Evolutionary conservation across 2,329 filamentous ascomycete species (phyloP).

Genomic region (Aspergillus clavatus): DNA sequence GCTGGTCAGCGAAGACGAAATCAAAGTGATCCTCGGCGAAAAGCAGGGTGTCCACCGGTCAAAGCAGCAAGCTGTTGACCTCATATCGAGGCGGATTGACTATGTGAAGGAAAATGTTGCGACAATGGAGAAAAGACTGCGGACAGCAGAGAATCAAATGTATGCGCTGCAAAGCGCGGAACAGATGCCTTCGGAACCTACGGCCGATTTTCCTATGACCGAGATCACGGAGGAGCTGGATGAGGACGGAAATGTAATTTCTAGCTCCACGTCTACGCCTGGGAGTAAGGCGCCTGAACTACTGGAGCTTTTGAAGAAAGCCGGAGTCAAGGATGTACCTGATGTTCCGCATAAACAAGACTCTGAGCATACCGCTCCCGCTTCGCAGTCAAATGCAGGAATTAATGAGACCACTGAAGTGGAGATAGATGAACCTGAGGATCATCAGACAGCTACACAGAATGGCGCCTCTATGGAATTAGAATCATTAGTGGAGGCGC

Average conservation of each 20-base stretch:
- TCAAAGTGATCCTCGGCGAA: conserved; percentile 51
- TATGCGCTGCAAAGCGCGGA: conserved; percentile 57
- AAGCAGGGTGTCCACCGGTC: conserved; percentile 44
- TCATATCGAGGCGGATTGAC: conserved; percentile 73
- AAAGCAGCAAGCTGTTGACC: conserved; percentile 59
- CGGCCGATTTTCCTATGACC: conserved; percentile 66
- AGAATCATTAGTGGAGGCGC: conserved; percentile 18
- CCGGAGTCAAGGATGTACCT: conserved; percentile 57
- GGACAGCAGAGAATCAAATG: conserved; percentile 61
- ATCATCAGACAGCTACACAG: neutral
- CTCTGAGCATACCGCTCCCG: conserved; percentile 6
- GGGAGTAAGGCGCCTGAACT: conserved; percentile 64
- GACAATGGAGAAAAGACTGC: conserved; percentile 68
- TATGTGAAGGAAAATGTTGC: conserved; percentile 81
- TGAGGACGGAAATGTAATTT: conserved; percentile 80
- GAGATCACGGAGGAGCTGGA: conserved; percentile 92
- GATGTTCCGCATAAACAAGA: conserved; percentile 13
- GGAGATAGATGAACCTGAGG: neutral
- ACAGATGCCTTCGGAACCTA: conserved; percentile 59
- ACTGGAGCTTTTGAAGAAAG: conserved; percentile 68
- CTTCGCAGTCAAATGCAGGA: neutral
- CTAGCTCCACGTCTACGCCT: conserved; percentile 60
- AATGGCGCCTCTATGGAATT: conserved; percentile 3
- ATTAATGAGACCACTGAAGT: conserved; percentile 4
- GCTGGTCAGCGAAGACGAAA: conserved; percentile 47